Evolutionary conservation across 345 rosid genomes (phyloP).

Genomic region (Eucalyptus pumila): DNA sequence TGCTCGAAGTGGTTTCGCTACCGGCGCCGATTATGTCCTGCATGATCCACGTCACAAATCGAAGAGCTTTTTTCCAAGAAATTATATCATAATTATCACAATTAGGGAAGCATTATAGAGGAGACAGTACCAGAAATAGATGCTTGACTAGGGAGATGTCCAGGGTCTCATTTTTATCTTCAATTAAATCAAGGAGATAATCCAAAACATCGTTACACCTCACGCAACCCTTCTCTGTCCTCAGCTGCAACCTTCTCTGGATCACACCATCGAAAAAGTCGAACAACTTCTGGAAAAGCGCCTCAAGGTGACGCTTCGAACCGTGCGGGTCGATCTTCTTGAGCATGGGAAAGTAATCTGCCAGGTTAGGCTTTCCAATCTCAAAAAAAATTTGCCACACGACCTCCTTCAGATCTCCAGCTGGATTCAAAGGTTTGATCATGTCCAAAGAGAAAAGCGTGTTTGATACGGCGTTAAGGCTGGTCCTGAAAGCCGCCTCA

Average conservation of each 20-base stretch:
- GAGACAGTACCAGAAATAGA: not conserved
- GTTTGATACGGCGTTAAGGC: too few relatives aligned
- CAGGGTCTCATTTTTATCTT: slow-evolving; percentile 4
- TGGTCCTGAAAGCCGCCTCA: not conserved
- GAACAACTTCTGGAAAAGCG: not conserved
- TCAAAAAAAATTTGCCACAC: too few relatives aligned
- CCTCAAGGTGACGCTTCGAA: not conserved
- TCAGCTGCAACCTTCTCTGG: not conserved
- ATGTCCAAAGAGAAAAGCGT: too few relatives aligned
- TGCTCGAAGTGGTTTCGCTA: slow-evolving; percentile 27
- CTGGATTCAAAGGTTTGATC: too few relatives aligned
- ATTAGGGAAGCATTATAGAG: too few relatives aligned
- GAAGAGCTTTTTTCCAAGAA: too few relatives aligned
- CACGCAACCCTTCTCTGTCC: not conserved
- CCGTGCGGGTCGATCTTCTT: too few relatives aligned
- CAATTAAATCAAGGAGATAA: slow-evolving; percentile 6
- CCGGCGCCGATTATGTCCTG: slow-evolving; percentile 28
- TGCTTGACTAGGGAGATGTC: not conserved
- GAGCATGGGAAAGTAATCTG: too few relatives aligned
- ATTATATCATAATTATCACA: too few relatives aligned
- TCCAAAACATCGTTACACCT: slow-evolving; percentile 16
- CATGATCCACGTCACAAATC: not conserved
- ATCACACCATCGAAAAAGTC: slow-evolving; percentile 4
- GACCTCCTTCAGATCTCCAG: too few relatives aligned
- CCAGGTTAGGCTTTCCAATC: too few relatives aligned